These are phyloP conservation scores for Kurtzmaniella quercitrusa DNA, from an alignment of 1,139 yeast species.

Conservation along the genomic window DNA sequence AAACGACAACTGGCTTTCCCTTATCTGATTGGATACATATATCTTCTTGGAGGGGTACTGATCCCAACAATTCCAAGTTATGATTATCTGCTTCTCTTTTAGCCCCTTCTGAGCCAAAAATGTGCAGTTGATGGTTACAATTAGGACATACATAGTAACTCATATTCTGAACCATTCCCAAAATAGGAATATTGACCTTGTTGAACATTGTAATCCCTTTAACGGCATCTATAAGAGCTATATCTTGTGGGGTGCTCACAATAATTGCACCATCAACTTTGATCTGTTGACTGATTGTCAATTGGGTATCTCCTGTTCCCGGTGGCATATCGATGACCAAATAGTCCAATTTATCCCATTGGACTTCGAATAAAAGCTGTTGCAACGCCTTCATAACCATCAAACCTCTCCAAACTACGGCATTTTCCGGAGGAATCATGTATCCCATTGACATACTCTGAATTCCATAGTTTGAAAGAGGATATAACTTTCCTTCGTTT, in stretches of 20 bases:
- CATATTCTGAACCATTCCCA: constrained; percentile 85
- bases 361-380: constrained; percentile 75
- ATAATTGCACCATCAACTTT: constrained; percentile 74
- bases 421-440: constrained; percentile 59
- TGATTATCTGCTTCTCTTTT: constrained; percentile 50
- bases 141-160: constrained; percentile 72
- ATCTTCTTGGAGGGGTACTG: constrained; percentile 63
- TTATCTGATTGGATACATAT: constrained; percentile 59
- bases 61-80: constrained; percentile 53
- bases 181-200: constrained; percentile 67
- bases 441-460: constrained; percentile 92
- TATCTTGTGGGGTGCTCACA: constrained; percentile 85
- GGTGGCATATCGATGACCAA: constrained; percentile 86
- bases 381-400: constrained; percentile 87
- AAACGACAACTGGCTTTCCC: constrained; percentile 61
- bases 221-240: constrained; percentile 76
- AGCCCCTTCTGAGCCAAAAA: constrained; percentile 72
- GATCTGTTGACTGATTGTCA: constrained; percentile 76
- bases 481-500: constrained; percentile 53
- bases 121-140: constrained; percentile 68
- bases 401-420: constrained; percentile 84
- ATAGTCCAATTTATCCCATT: constrained; percentile 67
- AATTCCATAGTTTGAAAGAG: constrained; percentile 72
- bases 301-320: constrained; percentile 87
- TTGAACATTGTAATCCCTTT: constrained; percentile 78